Base-by-base conservation (phyloP, 371 early-diverging fungal species). In the Zopfochytrium polystomum region DNA sequence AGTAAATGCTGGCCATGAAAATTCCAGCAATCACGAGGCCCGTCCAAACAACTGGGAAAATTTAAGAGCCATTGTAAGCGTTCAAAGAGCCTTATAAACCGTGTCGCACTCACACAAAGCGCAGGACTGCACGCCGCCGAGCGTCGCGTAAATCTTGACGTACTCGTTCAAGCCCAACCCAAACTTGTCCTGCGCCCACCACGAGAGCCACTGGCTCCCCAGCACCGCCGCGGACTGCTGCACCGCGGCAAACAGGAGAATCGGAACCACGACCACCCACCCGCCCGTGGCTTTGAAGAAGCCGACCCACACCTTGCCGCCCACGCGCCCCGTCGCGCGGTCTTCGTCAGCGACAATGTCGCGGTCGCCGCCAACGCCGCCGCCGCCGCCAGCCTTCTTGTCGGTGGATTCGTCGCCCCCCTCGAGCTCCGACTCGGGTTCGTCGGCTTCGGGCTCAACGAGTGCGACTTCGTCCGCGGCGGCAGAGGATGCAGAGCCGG, bases 321-420 rank as follows among this genome's bases (percentile, higher is more conserved):
- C 38, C 13, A 72, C 62, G 18, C 34, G 35, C 7, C 69, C 69
- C 3, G 48, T 55, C 26, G 48, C 53, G 22, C 69, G 34, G 27
- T 69, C 69, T 52, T 69, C 69, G 15, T 57, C 61, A 20, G 54
- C 35, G 65, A 73, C 70, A 1, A 73, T 23, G 18, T 59, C 62
- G n/a, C n/a, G n/a, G n/a, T n/a, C n/a, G 63, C 34, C n/a, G n/a
- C n/a, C n/a, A n/a, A n/a, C n/a, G n/a, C n/a, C n/a, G n/a, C n/a
- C n/a, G n/a, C n/a, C n/a, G n/a, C n/a, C n/a, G n/a, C n/a, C n/a
- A n/a, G n/a, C n/a, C n/a, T n/a, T n/a, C n/a, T n/a, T n/a, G n/a
- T n/a, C n/a, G n/a, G n/a, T n/a, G n/a, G n/a, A n/a, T n/a, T n/a
- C n/a, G n/a, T n/a, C n/a, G n/a, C n/a, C n/a, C n/a, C n/a, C n/a